Percentiles rank a stretch among this genome's conserved stretches.
phyloP scores from a whole-genome alignment of 1,284 basidiomycete species.

The Retiboletus fuscus region DNA sequence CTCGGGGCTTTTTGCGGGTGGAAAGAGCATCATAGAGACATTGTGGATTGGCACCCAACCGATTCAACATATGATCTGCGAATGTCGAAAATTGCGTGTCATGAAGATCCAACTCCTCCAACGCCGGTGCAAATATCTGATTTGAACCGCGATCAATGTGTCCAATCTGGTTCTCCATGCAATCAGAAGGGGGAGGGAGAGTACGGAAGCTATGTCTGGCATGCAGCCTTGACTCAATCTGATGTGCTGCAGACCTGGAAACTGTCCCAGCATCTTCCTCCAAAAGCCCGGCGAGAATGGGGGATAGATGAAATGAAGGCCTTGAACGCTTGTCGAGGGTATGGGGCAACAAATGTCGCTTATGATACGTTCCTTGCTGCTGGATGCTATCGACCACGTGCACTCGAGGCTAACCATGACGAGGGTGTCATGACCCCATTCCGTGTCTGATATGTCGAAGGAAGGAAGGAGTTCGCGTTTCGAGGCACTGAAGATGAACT shows the following conservation, averaged over 20 bases:
- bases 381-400: no score
- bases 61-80: no score
- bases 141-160: background rate
- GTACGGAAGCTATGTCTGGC: slow-evolving; percentile 1
- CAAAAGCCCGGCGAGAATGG: background rate
- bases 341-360: slow-evolving; percentile 3
- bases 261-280: background rate
- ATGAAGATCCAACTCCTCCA: background rate
- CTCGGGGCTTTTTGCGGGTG: background rate
- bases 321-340: slow-evolving; percentile 3
- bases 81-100: background rate
- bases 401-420: background rate
- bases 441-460: no score
- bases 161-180: background rate
- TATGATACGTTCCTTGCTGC: background rate
- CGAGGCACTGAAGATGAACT: background rate
- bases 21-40: background rate
- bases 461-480: background rate
- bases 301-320: background rate
- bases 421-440: background rate
- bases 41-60: background rate
- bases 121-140: background rate
- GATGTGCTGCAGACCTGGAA: slow-evolving; percentile 7
- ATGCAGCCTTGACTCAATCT: background rate
- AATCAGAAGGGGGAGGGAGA: background rate